Evolutionary conservation across 176 grass and related monocot genomes (phyloP).

Genomic region (Carex kokanica): DNA sequence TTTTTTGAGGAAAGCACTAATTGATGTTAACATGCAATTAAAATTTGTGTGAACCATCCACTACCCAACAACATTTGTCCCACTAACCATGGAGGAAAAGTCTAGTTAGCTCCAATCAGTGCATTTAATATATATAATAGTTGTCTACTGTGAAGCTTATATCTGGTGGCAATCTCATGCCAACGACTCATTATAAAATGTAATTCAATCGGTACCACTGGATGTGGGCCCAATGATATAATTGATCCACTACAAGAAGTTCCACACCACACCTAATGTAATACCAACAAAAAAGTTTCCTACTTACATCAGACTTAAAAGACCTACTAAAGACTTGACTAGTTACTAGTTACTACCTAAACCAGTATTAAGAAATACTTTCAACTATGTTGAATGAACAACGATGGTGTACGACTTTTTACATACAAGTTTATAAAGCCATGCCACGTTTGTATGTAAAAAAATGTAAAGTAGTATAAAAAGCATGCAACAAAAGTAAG

Average conservation of each 20-base stretch:
- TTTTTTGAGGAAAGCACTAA: no score
- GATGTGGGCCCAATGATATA: not conserved
- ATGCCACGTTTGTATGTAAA: not conserved
- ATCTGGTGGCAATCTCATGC: not conserved
- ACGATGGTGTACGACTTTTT: not conserved
- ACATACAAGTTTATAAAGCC: not conserved
- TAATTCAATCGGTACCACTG: not conserved
- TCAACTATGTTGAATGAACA: not conserved
- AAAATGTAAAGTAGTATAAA: not conserved
- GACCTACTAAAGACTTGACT: not conserved
- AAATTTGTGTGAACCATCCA: slow-evolving; percentile 4
- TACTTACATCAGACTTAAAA: not conserved
- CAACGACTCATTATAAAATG: not conserved
- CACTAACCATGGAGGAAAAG: not conserved
- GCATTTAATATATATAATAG: not conserved
- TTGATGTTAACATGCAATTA: no score
- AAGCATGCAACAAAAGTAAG: not conserved
- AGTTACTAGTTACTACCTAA: not conserved
- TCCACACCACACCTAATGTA: not conserved
- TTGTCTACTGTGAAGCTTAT: not conserved
- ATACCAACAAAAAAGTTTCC: not conserved
- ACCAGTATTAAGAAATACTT: not conserved
- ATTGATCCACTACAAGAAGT: not conserved
- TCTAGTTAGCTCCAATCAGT: not conserved
- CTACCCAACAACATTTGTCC: slow-evolving; percentile 25